Evolutionary conservation across 2,329 filamentous ascomycete species (phyloP).

Genomic region (Phialophora chinensis): DNA sequence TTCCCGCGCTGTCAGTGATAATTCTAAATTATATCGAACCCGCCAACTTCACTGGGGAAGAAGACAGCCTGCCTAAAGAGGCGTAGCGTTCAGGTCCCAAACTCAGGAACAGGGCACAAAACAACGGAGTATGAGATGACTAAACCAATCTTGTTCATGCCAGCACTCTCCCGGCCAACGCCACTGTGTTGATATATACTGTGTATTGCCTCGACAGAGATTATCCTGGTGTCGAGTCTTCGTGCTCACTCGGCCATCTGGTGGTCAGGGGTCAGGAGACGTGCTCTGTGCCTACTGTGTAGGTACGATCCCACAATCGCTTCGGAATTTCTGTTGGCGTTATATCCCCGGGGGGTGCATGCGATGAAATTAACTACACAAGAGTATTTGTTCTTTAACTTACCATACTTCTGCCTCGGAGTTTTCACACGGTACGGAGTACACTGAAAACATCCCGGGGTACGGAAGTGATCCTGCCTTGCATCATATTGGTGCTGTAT

Average conservation of each 20-base stretch:
- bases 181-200: neutral
- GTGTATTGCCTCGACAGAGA: neutral
- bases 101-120: constrained; percentile 2
- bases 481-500: neutral
- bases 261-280: neutral
- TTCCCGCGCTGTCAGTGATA: constrained; percentile 6
- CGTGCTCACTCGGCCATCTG: neutral
- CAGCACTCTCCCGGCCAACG: neutral
- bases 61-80: constrained; percentile 11
- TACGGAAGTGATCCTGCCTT: neutral
- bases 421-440: neutral
- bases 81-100: constrained; percentile 8
- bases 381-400: neutral
- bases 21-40: constrained; percentile 4
- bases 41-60: constrained; percentile 13
- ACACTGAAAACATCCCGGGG: neutral
- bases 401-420: neutral
- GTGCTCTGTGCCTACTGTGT: neutral
- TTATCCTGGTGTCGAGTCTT: neutral
- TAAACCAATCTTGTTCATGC: constrained; percentile 1
- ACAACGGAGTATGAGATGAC: constrained; percentile 1
- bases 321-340: neutral
- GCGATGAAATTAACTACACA: neutral
- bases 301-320: no score
- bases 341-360: neutral